These are phyloP conservation scores for Plasmodium malariae DNA, from an alignment of 169 alveolate genomes.

Conservation along the genomic window DNA sequence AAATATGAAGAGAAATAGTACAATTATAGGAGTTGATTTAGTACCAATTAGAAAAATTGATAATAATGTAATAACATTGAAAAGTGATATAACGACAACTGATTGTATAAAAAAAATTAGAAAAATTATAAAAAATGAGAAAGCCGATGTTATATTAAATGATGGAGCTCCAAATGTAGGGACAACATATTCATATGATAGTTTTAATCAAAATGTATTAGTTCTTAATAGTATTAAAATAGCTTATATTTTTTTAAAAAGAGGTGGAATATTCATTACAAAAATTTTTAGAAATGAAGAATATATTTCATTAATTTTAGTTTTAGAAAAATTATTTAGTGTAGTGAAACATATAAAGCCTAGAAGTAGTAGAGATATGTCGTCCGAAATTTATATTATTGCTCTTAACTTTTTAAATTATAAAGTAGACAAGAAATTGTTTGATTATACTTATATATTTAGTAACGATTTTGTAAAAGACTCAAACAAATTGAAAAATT, in stretches of 20 bases:
- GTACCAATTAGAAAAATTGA: constrained; percentile 96
- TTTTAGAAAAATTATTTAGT: constrained; percentile 95
- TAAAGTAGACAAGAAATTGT: constrained; percentile 95
- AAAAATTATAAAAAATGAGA: constrained; percentile 86
- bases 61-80: constrained; percentile 95
- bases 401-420: constrained; percentile 96
- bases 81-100: constrained; percentile 93
- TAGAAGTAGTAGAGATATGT: constrained; percentile 96
- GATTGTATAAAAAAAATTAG: constrained; percentile 77
- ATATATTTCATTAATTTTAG: constrained; percentile 97
- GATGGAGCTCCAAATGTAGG: constrained; percentile 99
- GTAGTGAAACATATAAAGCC: constrained; percentile 99
- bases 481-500: background rate
- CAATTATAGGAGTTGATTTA: constrained; percentile 97
- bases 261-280: constrained; percentile 84
- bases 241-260: constrained; percentile 90
- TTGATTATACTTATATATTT: constrained; percentile 96
- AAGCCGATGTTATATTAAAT: constrained; percentile 98
- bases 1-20: constrained; percentile 94
- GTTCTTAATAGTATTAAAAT: constrained; percentile 94
- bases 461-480: constrained; percentile 81
- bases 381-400: constrained; percentile 98
- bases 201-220: constrained; percentile 97
- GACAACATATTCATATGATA: constrained; percentile 98
- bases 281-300: constrained; percentile 89